A percentile compares a stretch with the other conserved stretches of the same genome.
These are phyloP conservation scores for Pythium monospermum DNA, from an alignment of 352 stramenopile genomes.

Conservation along the genomic window DNA sequence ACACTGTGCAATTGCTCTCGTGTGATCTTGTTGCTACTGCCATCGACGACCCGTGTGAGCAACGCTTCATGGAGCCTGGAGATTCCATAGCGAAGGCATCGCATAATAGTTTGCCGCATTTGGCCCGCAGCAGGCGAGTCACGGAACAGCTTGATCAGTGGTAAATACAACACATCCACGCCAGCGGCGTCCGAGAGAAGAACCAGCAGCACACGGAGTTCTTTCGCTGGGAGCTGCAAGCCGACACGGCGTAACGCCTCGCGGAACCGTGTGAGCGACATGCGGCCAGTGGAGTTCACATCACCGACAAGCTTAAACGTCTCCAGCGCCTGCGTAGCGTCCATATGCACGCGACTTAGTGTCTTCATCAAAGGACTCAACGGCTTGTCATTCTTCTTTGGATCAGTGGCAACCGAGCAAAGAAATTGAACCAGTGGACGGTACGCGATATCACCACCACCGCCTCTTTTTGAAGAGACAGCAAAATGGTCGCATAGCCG, in stretches of 20 bases:
- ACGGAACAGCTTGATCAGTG: conserved; percentile 34
- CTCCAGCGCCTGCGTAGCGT: conserved; percentile 28
- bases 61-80: conserved; percentile 34
- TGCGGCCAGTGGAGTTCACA: conserved; percentile 32
- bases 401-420: conserved; percentile 30
- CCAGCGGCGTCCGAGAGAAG: conserved; percentile 43
- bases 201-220: conserved; percentile 40
- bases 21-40: conserved; percentile 27
- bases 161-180: conserved; percentile 42
- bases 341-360: conserved; percentile 24
- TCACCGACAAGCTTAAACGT: conserved; percentile 42
- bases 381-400: conserved; percentile 23
- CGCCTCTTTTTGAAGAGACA: conserved; percentile 6
- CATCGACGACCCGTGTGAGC: conserved; percentile 33
- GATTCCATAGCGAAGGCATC: conserved; percentile 37
- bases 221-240: conserved; percentile 29
- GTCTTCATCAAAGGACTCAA: conserved; percentile 23
- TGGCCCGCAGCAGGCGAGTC: conserved; percentile 24
- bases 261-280: conserved; percentile 43
- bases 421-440: conserved; percentile 43
- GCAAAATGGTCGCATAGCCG: conserved; percentile 45
- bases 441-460: conserved; percentile 29
- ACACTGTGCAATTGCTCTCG: conserved; percentile 36
- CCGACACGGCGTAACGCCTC: conserved; percentile 33
- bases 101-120: conserved; percentile 21